phyloP scores from a whole-genome alignment of 208 protist species.

The Willaertia magna region DNA sequence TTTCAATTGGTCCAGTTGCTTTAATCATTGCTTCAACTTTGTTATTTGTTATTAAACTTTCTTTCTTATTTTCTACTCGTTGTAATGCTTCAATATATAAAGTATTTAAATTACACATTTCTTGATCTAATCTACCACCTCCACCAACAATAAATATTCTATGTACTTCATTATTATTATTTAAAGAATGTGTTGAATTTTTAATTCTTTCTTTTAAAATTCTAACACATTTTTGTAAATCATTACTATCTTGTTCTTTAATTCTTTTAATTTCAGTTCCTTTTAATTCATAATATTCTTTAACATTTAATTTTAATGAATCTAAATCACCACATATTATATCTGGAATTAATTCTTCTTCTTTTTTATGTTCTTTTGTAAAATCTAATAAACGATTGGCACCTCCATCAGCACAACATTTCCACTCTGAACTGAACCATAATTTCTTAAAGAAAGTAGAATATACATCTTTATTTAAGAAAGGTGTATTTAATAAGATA shows the following conservation, averaged over 20 bases:
- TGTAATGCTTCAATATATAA: background rate
- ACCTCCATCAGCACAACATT: conserved; percentile 2
- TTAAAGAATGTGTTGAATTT: background rate
- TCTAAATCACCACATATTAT: conserved; percentile 5
- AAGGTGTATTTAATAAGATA: background rate
- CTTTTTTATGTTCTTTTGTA: background rate
- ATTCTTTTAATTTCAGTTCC: background rate
- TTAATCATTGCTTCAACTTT: background rate
- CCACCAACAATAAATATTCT: background rate
- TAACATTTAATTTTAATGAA: background rate
- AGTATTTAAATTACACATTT: conserved; percentile 7
- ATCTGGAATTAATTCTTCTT: background rate
- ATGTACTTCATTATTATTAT: background rate
- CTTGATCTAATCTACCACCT: conserved; percentile 1
- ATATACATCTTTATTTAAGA: background rate
- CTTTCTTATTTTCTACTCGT: no score
- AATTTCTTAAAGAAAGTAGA: background rate
- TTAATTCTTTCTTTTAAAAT: background rate
- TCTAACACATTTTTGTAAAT: background rate
- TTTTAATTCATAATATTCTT: background rate
- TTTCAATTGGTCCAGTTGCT: background rate
- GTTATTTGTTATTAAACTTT: no score
- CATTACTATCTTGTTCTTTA: background rate
- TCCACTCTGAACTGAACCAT: background rate
- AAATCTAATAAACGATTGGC: background rate